A percentile compares a stretch with the other conserved stretches of the same genome.
These are phyloP conservation scores for Fusarium succisae DNA, from an alignment of 2,329 filamentous ascomycete species.

Conservation along the genomic window DNA sequence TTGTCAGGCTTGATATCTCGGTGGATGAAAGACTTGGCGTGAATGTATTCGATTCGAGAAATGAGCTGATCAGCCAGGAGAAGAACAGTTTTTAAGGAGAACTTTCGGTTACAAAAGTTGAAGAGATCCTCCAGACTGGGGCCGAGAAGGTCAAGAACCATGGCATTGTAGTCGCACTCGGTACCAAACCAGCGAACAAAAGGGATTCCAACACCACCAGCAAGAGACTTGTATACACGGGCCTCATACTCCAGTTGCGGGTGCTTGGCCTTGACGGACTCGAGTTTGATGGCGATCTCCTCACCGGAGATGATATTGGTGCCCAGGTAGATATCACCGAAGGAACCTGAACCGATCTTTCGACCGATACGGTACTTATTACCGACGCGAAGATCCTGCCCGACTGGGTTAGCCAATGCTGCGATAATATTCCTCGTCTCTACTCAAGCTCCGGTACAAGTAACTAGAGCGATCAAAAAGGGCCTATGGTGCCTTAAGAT, in stretches of 20 bases:
- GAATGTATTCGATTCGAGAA: slow-evolving; percentile 99
- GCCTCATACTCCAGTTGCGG: slow-evolving; percentile 99
- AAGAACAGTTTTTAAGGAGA: slow-evolving; percentile 97
- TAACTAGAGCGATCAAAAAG: not conserved
- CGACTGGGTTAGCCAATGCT: slow-evolving; percentile 27
- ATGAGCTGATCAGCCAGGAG: slow-evolving; percentile 98
- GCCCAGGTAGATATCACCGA: slow-evolving; percentile 98
- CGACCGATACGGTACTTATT: slow-evolving; percentile 99
- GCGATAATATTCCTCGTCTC: not conserved
- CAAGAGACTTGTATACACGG: slow-evolving; percentile 88
- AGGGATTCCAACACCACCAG: slow-evolving; percentile 95
- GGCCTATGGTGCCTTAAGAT: not conserved
- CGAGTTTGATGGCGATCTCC: slow-evolving; percentile 99
- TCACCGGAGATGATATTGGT: slow-evolving; percentile 99
- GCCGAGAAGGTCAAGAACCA: slow-evolving; percentile 97
- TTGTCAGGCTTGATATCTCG: slow-evolving; percentile 99
- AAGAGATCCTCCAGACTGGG: slow-evolving; percentile 97
- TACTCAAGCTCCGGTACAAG: not conserved
- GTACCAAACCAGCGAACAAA: slow-evolving; percentile 99
- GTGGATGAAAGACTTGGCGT: slow-evolving; percentile 99
- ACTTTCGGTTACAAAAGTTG: slow-evolving; percentile 99
- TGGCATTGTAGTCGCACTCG: slow-evolving; percentile 99
- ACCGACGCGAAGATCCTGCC: slow-evolving; percentile 95
- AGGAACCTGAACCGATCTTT: slow-evolving; percentile 97
- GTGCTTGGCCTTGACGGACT: slow-evolving; percentile 99